Evolutionary conservation across 495 filamentous ascomycete species (phyloP), one percentile per base, ranked within the genome.

Genomic region (Hypoxylon fuscum): DNA sequence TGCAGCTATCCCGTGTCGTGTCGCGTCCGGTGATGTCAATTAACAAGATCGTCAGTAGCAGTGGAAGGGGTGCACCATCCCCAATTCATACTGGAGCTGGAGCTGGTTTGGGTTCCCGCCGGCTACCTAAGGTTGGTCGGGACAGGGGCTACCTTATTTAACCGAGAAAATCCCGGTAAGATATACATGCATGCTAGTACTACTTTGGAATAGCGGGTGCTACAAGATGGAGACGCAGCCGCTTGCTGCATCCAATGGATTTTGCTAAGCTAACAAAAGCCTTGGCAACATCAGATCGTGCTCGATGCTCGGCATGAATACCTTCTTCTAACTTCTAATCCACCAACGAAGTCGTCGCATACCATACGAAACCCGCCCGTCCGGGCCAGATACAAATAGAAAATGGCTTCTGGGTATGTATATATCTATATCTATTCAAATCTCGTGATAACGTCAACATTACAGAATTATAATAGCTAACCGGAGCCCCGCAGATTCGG

Each of bases 1-100:
- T 21, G 58, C 49, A 34, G 46, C 53, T 10, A 15, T 55, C 42
- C 55, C 47, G 59, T 45, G 51, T 55, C 47, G 47, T 59, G 12
- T 56, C 45, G 66, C 66, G 55, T 54, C 51, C 61, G 44, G 69
- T 69, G 69, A 72, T 72, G 69, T 72, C 69, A 72, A 68, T 72
- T 69, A 59, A 37, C n/a, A 47, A 55, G 58, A 55, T 55, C 48
- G 50, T 4, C 59, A 45, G 47, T n/a, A n/a, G n/a, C n/a, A n/a
- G n/a, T n/a, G n/a, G n/a, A n/a, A n/a, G n/a, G n/a, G n/a, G n/a
- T n/a, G 25, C 25, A 27, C 25, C 25, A 4, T 27, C 25, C 8
- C 25, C 25, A 27, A 27, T 27, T 27, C 25, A 8, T 8, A 4
- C 8, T n/a, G n/a, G n/a, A n/a, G n/a, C 25, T 27, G 25, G 4